Evolutionary conservation across 441 rosid genomes (phyloP).

Genomic region (Pelargonium cotyledonis): DNA sequence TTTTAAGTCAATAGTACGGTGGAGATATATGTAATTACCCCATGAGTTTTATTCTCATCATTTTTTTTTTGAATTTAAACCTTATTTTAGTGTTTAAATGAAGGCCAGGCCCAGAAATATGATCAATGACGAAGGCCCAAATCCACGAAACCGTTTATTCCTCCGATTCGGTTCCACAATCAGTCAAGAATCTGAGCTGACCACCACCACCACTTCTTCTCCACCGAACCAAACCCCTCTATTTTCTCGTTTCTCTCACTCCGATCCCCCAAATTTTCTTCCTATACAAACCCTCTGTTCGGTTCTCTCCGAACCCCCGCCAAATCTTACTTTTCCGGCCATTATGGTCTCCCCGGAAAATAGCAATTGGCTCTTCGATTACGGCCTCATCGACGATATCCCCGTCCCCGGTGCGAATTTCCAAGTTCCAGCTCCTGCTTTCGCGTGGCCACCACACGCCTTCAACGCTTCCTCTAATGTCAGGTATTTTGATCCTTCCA

Average conservation of each 20-base stretch:
- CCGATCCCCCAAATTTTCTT: background rate
- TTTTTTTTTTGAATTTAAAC: too few relatives aligned
- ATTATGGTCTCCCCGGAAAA: constrained; percentile 68
- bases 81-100: too few relatives aligned
- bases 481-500: constrained; percentile 31
- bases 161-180: too few relatives aligned
- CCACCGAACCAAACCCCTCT: background rate
- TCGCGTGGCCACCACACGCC: constrained; percentile 65
- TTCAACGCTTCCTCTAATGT: constrained; percentile 43
- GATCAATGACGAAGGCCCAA: too few relatives aligned
- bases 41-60: too few relatives aligned
- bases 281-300: constrained; percentile 5
- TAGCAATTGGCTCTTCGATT: constrained; percentile 65
- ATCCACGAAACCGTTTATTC: too few relatives aligned
- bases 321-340: constrained; percentile 23
- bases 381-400: constrained; percentile 58
- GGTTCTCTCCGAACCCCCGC: background rate
- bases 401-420: constrained; percentile 44
- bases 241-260: background rate
- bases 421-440: constrained; percentile 48
- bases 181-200: too few relatives aligned
- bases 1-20: too few relatives aligned
- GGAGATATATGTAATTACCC: too few relatives aligned
- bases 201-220: background rate
- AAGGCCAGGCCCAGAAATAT: too few relatives aligned